Percentiles rank a stretch among this genome's conserved stretches.
These are phyloP conservation scores for Aspergillus proliferans DNA, from an alignment of 2,329 filamentous ascomycete genomes.

Conservation along the genomic window DNA sequence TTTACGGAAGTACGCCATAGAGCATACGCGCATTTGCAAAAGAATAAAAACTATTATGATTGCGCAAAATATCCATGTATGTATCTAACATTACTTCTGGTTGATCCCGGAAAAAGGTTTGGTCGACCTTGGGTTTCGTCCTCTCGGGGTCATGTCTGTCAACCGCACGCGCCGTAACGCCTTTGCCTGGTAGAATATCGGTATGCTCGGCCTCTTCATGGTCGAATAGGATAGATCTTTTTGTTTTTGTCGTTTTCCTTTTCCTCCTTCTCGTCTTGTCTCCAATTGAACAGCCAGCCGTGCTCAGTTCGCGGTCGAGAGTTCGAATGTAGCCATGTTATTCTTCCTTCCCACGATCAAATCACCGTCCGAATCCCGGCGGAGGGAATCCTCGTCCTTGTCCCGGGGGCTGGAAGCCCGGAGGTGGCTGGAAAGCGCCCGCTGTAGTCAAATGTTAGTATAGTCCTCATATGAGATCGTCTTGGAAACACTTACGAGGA, in stretches of 20 bases:
- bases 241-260: conserved; percentile 6
- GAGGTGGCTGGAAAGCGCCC: conserved; percentile 53
- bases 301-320: conserved; percentile 14
- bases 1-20: background rate
- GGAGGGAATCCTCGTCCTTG: conserved; percentile 48
- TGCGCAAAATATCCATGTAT: conserved; percentile 9
- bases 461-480: conserved; percentile 1
- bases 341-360: conserved; percentile 14
- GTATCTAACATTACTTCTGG: conserved; percentile 19
- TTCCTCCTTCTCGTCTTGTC: conserved; percentile 9
- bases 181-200: conserved; percentile 30
- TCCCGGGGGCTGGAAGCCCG: conserved; percentile 67
- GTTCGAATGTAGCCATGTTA: conserved; percentile 19
- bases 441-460: conserved; percentile 39
- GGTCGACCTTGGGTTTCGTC: conserved; percentile 19
- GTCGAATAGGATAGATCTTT: conserved; percentile 9
- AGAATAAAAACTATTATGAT: conserved; percentile 8
- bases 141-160: conserved; percentile 24
- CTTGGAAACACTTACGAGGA: conserved; percentile 37
- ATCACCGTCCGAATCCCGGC: conserved; percentile 43
- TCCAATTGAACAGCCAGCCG: conserved; percentile 12
- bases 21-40: background rate
- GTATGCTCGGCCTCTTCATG: conserved; percentile 21
- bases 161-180: conserved; percentile 39
- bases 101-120: conserved; percentile 7